These are phyloP conservation scores for Chaetomium sp. DNA, from an alignment of 2,329 filamentous ascomycete genomes.

Conservation along the genomic window DNA sequence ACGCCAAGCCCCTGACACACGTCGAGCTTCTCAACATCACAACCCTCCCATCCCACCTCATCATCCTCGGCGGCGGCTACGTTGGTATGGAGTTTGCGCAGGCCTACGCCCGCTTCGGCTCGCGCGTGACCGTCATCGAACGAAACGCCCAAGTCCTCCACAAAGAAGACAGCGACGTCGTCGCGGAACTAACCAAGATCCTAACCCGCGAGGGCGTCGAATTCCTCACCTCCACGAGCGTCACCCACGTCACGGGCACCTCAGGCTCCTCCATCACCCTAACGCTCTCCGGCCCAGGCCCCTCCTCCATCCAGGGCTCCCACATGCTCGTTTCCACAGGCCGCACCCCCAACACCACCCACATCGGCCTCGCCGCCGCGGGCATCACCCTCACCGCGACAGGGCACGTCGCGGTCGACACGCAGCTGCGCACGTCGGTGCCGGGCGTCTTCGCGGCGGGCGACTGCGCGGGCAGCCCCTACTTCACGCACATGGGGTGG, in stretches of 20 bases:
- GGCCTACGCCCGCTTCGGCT: not conserved
- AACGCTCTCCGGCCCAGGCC: not conserved
- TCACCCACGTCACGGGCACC: not conserved
- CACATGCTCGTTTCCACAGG: not conserved
- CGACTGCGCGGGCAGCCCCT: constrained; percentile 1
- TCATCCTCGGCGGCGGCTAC: not conserved
- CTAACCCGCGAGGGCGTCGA: not conserved
- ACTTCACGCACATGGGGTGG: constrained; percentile 2
- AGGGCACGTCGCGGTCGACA: not conserved
- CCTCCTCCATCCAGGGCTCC: not conserved
- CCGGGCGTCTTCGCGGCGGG: not conserved
- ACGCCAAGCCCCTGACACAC: not conserved
- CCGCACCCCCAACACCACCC: not conserved
- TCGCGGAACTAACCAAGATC: not conserved
- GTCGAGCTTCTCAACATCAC: not conserved
- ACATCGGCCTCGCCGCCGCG: not conserved
- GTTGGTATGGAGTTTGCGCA: not conserved
- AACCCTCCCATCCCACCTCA: not conserved
- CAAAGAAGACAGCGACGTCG: not conserved
- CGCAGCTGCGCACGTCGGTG: not conserved
- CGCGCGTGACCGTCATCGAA: not conserved
- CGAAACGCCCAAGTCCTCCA: not conserved
- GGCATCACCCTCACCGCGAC: not conserved
- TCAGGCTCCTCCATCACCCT: not conserved
- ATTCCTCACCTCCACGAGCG: not conserved